Evolutionary conservation across 257 asterid genomes (phyloP), one percentile per base, ranked within the genome.

Genomic region (Solanum paucissectum): DNA sequence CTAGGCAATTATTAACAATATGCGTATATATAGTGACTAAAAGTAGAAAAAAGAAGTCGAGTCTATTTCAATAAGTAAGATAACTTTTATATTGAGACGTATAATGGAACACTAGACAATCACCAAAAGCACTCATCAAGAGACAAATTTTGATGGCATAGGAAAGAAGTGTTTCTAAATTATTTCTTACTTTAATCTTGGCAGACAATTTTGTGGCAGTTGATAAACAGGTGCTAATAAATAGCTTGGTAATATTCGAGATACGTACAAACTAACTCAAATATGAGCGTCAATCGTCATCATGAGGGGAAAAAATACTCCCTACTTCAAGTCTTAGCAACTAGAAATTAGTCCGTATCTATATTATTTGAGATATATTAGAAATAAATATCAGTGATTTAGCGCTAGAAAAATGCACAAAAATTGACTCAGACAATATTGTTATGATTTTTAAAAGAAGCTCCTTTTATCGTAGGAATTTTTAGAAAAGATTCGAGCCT

Each of bases 71-170:
- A 18, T 27, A 38, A 38, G 58, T 42, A 79, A 44, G 38, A 25
- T 14, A 27, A 7, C 84, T 90, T 73, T 64, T 68, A 88, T 73
- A 88, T 87, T 66, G 13, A 66, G 79, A 66, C 73, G 14, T 87
- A 42, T 91, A 89, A 89, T 92, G 93, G 92, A 86, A 44, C 84
- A 44, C 64, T 27, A 25, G 38, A 77, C 4, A 73, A 73, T 34
- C 49, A 36, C 64, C 38, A 25, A 44, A 76, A 79, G 64, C 27
- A 44, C 37, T 44, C 37, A 79, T 79, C 37, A 79, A 79, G 64
- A 36, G 49, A 36, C 32, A 0, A 42, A 29, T 29, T 29, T 4
- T 79, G 37, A 79, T 79, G n/a, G 5, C 64, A 44, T 7, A 8
- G 2, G 84, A 25, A 44, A 44, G 3, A 79, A 44, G 12, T 73